Base-by-base conservation (phyloP, 768 basidiomycete genomes). In the Boletus rubescentipes region DNA sequence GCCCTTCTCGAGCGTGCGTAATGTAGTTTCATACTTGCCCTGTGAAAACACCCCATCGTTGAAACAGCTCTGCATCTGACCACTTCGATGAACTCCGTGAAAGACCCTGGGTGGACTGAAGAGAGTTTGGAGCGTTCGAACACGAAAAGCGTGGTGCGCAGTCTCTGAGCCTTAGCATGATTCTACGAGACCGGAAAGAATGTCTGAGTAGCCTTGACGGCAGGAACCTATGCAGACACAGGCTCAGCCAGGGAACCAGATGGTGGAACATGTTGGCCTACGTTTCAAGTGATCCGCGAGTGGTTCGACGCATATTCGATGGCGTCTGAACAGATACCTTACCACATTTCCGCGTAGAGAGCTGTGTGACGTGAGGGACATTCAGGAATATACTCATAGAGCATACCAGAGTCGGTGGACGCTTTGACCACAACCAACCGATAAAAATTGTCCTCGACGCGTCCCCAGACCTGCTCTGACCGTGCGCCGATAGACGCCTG, bases 361-460 rank as follows among this genome's bases (percentile, higher is more conserved):
- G 90, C 95, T 98, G 46, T 9, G 30, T 38, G 23, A 9, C 34
- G 30, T 61, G 42, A 60, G 55, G 16, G 36, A 49, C 42, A 4
- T 31, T 16, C 29, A 20, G 21, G 16, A 29, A 43, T n/a, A 38
- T 12, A 34, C 16, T 40, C 46, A 62, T 66, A 49, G 21, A 44
- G 52, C 75, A 49, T 69, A 94, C 95, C 89, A 72, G n/a, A n/a
- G n/a, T 96, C 95, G n/a, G 91, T 96, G 9, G 90, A 91, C 10
- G 92, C 91, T 65, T 99, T 99, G 51, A 99, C 96, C 3, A 91
- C 90, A 16, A 98, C 96, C 64, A 98, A 99, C 12, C 93, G 81
- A 12, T 98, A 94, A 71, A 98, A 97, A 70, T 98, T 97, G 62
- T 98, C 93, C 68, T 98, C 95, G 9, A 99, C 97, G 31, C 98